Evolutionary conservation across 2,329 filamentous ascomycete genomes (phyloP), one percentile per base, ranked within the genome.

Genomic region (Penicillium sp.): DNA sequence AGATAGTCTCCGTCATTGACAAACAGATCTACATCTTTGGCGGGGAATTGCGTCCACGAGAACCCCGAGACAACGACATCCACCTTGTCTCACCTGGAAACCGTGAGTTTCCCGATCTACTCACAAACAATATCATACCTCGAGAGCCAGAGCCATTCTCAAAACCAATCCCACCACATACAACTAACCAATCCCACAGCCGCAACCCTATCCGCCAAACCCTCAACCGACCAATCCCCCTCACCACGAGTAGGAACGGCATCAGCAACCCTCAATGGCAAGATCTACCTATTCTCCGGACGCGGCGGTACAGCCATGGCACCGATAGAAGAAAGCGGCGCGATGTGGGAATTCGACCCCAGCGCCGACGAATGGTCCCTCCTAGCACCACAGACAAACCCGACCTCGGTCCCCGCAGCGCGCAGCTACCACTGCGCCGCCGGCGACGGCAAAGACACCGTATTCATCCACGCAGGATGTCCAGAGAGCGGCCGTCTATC

Each of bases 201-300:
- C 4, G n/a, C 38, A 51, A 45, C 60, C 26, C 20, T 38, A n/a
- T 45, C 14, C 6, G 24, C 37, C 24, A 13, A 43, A 4, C 7
- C 29, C 29, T 3, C 38, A 32, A 51, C 62, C n/a, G 44, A 59
- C 4, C 18, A 57, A 43, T 89, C 59, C 1, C 90, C 90, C 0
- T 73, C 79, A 1, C 81, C 89, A 2, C 84, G 91, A 20, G 84
- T 92, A 2, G 91, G 91, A 20, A 84, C 90, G 62, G 87, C 90
- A 34, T 84, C 87, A 0, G 83, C 87, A 13, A 81, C 85, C 1
- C 82, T 94, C 56, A 81, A 86, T 56, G 81, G 82, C 43, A 85
- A 85, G 22, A 85, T 95, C 66, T 93, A 93, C 74, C 61, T 95
- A 40, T 96, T 92, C 72, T 91, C 90, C 46, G 91, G 92, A 10